A percentile compares a stretch with the other conserved stretches of the same genome.
These are phyloP conservation scores for Daldinia decipiens DNA, from an alignment of 495 filamentous ascomycete species.

Conservation along the genomic window DNA sequence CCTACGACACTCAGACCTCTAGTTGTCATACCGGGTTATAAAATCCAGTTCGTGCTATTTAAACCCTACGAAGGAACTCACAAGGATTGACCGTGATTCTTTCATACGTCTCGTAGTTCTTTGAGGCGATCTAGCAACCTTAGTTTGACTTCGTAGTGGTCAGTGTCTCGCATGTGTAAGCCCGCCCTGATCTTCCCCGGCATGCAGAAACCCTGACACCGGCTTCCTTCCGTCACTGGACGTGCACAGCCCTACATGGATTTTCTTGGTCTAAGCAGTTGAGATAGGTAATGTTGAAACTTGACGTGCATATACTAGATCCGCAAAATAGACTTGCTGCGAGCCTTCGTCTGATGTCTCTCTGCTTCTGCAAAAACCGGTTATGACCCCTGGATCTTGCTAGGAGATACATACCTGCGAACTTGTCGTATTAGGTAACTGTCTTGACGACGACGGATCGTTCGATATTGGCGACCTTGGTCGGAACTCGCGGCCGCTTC, in stretches of 20 bases:
- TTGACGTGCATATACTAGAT: not conserved
- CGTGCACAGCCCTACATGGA: not conserved
- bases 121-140: not conserved
- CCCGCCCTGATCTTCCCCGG: not conserved
- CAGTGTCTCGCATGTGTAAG: not conserved
- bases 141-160: not conserved
- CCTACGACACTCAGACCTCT: too few species aligned
- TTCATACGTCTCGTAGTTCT: not conserved
- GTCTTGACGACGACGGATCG: not conserved
- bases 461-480: not conserved
- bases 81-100: not conserved
- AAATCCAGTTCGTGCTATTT: not conserved
- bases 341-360: not conserved
- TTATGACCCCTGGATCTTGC: not conserved
- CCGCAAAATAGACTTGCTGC: not conserved
- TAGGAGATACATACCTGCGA: not conserved
- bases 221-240: conserved; percentile 71
- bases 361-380: not conserved
- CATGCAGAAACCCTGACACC: conserved; percentile 70
- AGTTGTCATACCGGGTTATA: conserved; percentile 12
- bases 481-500: not conserved
- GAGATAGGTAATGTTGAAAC: not conserved
- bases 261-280: not conserved
- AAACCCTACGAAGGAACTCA: not conserved
- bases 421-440: not conserved